Conservation (phyloP, 192 early-diverging fungal species). For the Umbelopsis isabellina region DNA sequence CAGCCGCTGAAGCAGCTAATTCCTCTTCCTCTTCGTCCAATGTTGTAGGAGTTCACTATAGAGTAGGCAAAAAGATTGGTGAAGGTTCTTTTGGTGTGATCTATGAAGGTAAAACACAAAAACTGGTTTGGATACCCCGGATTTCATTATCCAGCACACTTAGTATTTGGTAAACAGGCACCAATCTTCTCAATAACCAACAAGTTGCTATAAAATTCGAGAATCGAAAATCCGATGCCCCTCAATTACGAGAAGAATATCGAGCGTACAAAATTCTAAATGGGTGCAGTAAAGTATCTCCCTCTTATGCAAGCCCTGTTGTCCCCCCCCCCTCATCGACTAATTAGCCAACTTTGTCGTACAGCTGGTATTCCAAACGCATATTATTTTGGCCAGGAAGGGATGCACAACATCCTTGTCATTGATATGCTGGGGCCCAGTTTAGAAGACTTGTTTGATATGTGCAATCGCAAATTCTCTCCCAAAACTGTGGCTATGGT, state of each 20-base stretch:
- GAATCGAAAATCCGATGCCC: slow-evolving; percentile 94
- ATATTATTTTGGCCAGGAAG: slow-evolving; percentile 96
- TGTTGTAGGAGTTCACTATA: slow-evolving; percentile 95
- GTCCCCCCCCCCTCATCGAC: too few relatives aligned
- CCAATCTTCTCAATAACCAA: slow-evolving; percentile 87
- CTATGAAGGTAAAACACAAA: slow-evolving; percentile 82
- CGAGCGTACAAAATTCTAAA: slow-evolving; percentile 93
- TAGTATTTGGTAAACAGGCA: slow-evolving; percentile 52
- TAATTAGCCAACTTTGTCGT: background rate
- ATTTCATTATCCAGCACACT: background rate
- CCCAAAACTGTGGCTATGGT: slow-evolving; percentile 95
- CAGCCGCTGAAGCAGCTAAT: background rate
- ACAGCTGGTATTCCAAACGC: slow-evolving; percentile 83
- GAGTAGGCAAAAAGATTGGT: slow-evolving; percentile 95
- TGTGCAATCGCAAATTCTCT: slow-evolving; percentile 85
- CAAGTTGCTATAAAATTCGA: slow-evolving; percentile 98
- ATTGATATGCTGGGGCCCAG: slow-evolving; percentile 93
- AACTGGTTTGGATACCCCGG: background rate
- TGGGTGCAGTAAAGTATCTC: slow-evolving; percentile 52
- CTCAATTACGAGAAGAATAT: slow-evolving; percentile 95
- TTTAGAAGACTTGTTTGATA: slow-evolving; percentile 95
- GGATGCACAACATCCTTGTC: slow-evolving; percentile 90
- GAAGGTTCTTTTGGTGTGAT: slow-evolving; percentile 98
- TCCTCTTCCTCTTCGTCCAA: slow-evolving; percentile 54
- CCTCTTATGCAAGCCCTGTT: background rate